phyloP scores from a whole-genome alignment of 345 rosid species.

The Ailanthus altissimus region DNA sequence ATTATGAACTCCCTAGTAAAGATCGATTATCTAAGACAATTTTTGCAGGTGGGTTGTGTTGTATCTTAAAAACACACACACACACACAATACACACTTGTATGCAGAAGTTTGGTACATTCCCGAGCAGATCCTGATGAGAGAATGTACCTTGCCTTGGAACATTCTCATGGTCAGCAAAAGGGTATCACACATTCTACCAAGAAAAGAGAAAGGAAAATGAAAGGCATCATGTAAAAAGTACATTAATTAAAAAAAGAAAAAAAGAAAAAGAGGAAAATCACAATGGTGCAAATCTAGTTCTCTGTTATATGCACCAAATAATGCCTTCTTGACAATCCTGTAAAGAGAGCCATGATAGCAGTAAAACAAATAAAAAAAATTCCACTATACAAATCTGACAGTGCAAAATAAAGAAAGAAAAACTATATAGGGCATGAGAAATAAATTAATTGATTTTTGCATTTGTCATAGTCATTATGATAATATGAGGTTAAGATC shows the following conservation, averaged over 20 bases:
- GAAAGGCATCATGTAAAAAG: background rate
- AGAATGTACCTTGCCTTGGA: constrained; percentile 47
- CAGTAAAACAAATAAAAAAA: background rate
- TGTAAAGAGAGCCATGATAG: background rate
- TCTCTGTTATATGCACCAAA: background rate
- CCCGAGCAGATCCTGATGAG: background rate
- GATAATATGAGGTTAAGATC: background rate
- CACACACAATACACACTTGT: background rate
- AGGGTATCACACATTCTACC: background rate
- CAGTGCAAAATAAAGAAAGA: background rate
- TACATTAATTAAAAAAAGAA: background rate
- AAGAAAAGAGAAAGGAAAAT: background rate
- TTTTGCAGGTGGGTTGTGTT: background rate
- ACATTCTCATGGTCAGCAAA: background rate
- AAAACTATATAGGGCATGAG: background rate
- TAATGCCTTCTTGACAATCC: background rate
- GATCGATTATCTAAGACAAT: too few species aligned
- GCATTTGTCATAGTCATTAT: background rate
- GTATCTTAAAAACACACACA: background rate
- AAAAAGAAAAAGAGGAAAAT: background rate
- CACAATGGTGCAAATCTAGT: too few species aligned
- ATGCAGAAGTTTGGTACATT: background rate
- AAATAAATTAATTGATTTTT: background rate
- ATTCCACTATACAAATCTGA: background rate
- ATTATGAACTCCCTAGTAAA: too few species aligned